These are phyloP conservation scores for Pythium aphanidermatum DNA, from an alignment of 352 stramenopile species.

Conservation along the genomic window DNA sequence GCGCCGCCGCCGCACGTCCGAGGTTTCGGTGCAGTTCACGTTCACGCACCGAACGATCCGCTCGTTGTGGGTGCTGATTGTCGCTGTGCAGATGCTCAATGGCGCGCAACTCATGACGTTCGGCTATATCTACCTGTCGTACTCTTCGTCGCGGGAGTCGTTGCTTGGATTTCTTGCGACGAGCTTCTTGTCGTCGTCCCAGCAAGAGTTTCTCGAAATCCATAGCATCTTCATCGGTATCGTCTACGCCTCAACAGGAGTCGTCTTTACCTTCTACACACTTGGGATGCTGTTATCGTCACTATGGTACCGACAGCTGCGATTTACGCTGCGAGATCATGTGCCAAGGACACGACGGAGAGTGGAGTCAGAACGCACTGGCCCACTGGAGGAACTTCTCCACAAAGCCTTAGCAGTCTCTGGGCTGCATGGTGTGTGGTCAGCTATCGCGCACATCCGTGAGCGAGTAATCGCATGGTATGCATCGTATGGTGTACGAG, in stretches of 20 bases:
- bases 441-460: background rate
- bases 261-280: background rate
- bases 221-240: background rate
- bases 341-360: no score
- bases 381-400: background rate
- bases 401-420: background rate
- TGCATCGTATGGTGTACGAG: conserved; percentile 5
- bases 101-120: background rate
- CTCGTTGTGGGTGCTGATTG: conserved; percentile 1
- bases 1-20: no score
- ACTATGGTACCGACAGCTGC: background rate
- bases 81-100: conserved; percentile 2
- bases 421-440: no score
- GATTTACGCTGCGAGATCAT: no score
- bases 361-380: no score
- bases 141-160: background rate
- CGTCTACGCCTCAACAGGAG: background rate
- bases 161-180: background rate
- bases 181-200: background rate
- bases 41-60: background rate
- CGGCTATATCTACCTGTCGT: conserved; percentile 3
- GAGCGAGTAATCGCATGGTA: background rate
- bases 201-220: background rate
- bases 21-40: conserved; percentile 3
- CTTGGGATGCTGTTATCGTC: background rate